These are phyloP conservation scores for Cercospora canescens DNA, from an alignment of 2,329 filamentous ascomycete species.

Conservation along the genomic window DNA sequence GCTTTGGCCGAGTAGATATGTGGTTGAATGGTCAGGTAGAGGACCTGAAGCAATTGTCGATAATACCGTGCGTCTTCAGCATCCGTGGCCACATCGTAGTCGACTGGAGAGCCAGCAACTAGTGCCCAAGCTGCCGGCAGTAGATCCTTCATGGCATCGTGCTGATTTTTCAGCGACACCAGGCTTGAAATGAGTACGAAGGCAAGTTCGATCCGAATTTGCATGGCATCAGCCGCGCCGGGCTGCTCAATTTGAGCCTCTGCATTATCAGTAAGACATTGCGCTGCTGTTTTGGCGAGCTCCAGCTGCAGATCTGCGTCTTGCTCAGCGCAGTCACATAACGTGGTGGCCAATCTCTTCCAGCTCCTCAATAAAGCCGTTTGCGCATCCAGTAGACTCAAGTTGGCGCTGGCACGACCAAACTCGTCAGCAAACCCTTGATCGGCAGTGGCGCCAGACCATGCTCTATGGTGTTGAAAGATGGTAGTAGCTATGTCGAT, in stretches of 20 bases:
- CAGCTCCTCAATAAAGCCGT: constrained; percentile 83
- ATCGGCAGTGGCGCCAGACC: constrained; percentile 57
- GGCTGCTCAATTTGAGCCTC: constrained; percentile 70
- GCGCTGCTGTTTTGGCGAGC: constrained; percentile 71
- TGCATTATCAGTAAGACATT: constrained; percentile 78
- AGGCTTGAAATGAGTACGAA: constrained; percentile 81
- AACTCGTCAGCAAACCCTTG: constrained; percentile 82
- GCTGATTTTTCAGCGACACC: constrained; percentile 55
- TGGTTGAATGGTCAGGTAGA: constrained; percentile 78
- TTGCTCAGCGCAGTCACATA: constrained; percentile 63
- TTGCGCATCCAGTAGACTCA: constrained; percentile 91
- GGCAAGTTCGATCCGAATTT: constrained; percentile 75
- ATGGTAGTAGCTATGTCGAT: constrained; percentile 72
- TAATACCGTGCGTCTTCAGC: constrained; percentile 69
- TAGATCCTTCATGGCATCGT: constrained; percentile 54
- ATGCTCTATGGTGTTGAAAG: constrained; percentile 74
- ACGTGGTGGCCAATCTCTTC: constrained; percentile 82
- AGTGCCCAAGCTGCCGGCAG: constrained; percentile 62
- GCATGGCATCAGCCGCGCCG: constrained; percentile 77
- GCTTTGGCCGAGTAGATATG: constrained; percentile 42
- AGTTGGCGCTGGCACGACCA: constrained; percentile 77
- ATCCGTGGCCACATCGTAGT: constrained; percentile 61
- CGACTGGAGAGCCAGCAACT: constrained; percentile 53
- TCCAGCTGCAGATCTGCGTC: constrained; percentile 63
- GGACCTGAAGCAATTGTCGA: constrained; percentile 76